Base-by-base conservation (phyloP, 495 filamentous ascomycete genomes). In the Penicillium alfredii region DNA sequence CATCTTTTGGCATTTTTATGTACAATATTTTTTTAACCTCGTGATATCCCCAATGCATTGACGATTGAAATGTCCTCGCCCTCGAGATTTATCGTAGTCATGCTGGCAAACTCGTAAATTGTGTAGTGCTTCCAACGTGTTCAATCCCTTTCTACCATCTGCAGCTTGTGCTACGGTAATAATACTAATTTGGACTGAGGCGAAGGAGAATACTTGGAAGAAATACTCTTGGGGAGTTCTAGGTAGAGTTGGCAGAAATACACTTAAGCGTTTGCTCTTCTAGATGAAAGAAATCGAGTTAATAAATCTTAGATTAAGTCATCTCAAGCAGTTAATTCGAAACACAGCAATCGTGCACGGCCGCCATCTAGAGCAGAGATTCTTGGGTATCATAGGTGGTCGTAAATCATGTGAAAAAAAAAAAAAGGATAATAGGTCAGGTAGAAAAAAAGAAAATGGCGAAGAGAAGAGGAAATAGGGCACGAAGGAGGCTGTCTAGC, bases 381-480 rank as follows among this genome's bases (percentile, higher is more conserved):
- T 49, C 41, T 49, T 40, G 60, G 60, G 60, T 63, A 60, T 63
- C 56, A 58, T 55, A 16, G 24, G 20, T 40, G 1, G 45, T 56
- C 45, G 49, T 55, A 35, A 55, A 45, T 53, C 47, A 45, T 49
- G 17, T 33, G 39, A 26, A 19, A 30, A 33, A 45, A 9, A 22
- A 40, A 18, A 39, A 4, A 41, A 22, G 20, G 17, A 15, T 19
- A 16, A 29, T n/a, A 11, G 15, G 16, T 13, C 23, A n/a, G n/a
- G n/a, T n/a, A n/a, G n/a, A n/a, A n/a, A 30, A 38, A 32, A 10
- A 16, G 8, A 19, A 30, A 18, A n/a, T 15, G 22, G 12, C 17
- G 6, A 29, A 28, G 19, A 11, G 18, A 24, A 29, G 31, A 27
- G 10, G 11, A 12, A 20, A 35, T n/a, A n/a, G n/a, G n/a, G n/a